Evolutionary conservation across 768 basidiomycete species (phyloP).

Genomic region (Boletus reticulatus): DNA sequence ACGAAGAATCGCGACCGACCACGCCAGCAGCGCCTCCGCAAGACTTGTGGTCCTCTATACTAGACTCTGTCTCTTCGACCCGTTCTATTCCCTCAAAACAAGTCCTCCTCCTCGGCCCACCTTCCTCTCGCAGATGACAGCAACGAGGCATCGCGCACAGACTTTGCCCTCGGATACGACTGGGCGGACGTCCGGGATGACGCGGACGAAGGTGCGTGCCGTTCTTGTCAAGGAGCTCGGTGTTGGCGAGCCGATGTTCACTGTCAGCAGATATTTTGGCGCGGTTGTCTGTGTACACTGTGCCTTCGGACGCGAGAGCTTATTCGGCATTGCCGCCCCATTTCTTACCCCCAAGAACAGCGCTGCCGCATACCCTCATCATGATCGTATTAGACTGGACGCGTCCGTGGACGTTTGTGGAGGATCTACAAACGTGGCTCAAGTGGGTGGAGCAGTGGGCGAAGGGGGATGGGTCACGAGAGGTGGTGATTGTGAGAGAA

Average conservation of each 20-base stretch:
- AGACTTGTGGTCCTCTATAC: conserved; percentile 91
- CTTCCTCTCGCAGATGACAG: conserved; percentile 55
- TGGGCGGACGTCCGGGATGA: conserved; percentile 91
- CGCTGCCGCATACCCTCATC: conserved; percentile 70
- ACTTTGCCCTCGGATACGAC: conserved; percentile 90
- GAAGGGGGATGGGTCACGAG: conserved; percentile 62
- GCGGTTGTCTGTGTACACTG: conserved; percentile 87
- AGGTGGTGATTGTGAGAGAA: conserved; percentile 71
- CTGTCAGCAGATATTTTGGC: conserved; percentile 72
- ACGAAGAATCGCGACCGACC: conserved; percentile 52
- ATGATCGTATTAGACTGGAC: conserved; percentile 95
- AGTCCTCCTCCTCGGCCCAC: conserved; percentile 79
- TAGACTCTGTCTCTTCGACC: conserved; percentile 81
- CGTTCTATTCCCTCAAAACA: conserved; percentile 86
- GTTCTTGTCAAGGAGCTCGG: no score
- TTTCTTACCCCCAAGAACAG: conserved; percentile 69
- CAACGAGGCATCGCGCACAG: conserved; percentile 58
- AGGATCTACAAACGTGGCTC: conserved; percentile 83
- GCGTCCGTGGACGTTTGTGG: conserved; percentile 86
- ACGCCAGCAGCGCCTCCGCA: conserved; percentile 72
- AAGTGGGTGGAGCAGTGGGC: conserved; percentile 83
- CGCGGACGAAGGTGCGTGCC: conserved; percentile 80
- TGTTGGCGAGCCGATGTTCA: no score
- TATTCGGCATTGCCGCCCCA: conserved; percentile 73
- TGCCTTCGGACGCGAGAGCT: conserved; percentile 73